Evolutionary conservation across 495 filamentous ascomycete genomes (phyloP), one percentile per base, ranked within the genome.

Genomic region (Tuber umbilicatum): DNA sequence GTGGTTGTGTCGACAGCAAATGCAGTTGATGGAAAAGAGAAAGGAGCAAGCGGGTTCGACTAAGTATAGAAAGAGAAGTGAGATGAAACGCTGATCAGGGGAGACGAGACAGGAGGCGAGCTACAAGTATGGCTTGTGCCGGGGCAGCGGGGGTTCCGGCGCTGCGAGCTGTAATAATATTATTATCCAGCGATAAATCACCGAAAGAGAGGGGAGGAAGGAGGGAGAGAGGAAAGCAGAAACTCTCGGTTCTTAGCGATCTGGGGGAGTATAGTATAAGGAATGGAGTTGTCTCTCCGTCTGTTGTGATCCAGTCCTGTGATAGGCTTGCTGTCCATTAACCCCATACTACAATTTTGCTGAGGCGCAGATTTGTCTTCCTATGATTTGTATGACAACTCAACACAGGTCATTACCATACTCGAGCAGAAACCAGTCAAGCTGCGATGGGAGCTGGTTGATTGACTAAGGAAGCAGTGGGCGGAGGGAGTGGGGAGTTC

Each of bases 71-170:
- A 60, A 60, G 50, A 16, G 50, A 31, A 31, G 50, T 31, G 50
- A 31, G n/a, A 60, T n/a, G 50, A 60, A 60, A 60, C 50, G 50
- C 50, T 60, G 50, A 60, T 10, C 50, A 31, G 50, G n/a, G n/a
- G 50, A 60, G 50, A n/a, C 50, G n/a, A 60, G 50, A 60, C 50
- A 60, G 50, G 50, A 60, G 50, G 50, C 27, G 50, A 60, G n/a
- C 50, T 60, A n/a, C n/a, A n/a, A n/a, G n/a, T n/a, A 60, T 60
- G 50, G 50, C 50, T 60, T 60, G 50, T 60, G 50, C n/a, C 12
- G 50, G n/a, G n/a, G 50, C 5, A 60, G n/a, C 50, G n/a, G 50
- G 50, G 14, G 10, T 55, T 27, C 50, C 50, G 50, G 23, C 23
- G 12, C 50, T 3, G 50, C 19, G 50, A n/a, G n/a, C n/a, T 27